Evolutionary conservation across 2,329 filamentous ascomycete genomes (phyloP).

Genomic region (Fusarium bulbicola): DNA sequence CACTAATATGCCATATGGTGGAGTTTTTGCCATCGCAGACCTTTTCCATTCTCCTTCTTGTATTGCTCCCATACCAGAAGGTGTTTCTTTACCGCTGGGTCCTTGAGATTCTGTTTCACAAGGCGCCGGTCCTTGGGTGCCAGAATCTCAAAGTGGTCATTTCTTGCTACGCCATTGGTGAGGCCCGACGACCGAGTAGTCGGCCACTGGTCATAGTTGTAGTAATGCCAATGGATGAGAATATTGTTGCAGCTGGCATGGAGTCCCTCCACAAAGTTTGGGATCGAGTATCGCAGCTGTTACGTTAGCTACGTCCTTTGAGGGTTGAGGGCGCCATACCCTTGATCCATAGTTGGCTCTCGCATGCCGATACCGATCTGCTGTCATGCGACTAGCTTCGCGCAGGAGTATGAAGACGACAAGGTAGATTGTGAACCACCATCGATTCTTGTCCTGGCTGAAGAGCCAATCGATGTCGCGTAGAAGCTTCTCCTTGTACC

Average conservation of each 20-base stretch:
- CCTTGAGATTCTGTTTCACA: conserved; percentile 43
- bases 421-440: conserved; percentile 50
- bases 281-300: conserved; percentile 51
- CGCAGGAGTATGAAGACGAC: conserved; percentile 55
- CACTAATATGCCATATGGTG: not conserved
- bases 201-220: conserved; percentile 49
- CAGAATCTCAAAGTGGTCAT: conserved; percentile 45
- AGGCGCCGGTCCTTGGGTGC: conserved; percentile 46
- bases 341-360: conserved; percentile 47
- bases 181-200: conserved; percentile 38
- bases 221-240: conserved; percentile 62
- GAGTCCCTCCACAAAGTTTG: conserved; percentile 53
- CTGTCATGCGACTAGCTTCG: conserved; percentile 51
- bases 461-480: conserved; percentile 49
- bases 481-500: conserved; percentile 47
- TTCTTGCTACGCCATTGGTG: conserved; percentile 9
- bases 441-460: conserved; percentile 44
- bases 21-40: conserved; percentile 2
- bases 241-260: conserved; percentile 58
- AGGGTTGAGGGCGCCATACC: conserved; percentile 5
- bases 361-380: conserved; percentile 56
- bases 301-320: not conserved
- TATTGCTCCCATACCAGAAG: conserved; percentile 40
- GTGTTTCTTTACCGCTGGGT: conserved; percentile 37
- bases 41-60: conserved; percentile 36